Percentiles rank a stretch among this genome's conserved stretches.
Conservation (phyloP, 257 asterid species). For the Solanum bulbocastanum region DNA sequence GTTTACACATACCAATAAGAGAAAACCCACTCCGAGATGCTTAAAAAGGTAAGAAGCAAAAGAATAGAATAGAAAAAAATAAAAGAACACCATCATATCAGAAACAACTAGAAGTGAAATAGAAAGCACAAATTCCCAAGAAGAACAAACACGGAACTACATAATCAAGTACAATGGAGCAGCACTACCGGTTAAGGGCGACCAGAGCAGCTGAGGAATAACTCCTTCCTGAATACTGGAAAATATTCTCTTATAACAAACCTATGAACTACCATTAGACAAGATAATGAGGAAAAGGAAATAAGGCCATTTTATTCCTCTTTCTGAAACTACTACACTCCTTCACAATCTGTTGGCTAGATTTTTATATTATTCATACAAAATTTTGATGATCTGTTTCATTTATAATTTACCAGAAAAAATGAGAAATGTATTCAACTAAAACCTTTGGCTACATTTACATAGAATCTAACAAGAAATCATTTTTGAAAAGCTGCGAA, state of each 20-base stretch:
- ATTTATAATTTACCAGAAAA: not conserved
- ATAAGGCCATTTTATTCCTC: not conserved
- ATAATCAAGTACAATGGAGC: not conserved
- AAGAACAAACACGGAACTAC: not conserved
- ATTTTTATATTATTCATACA: not conserved
- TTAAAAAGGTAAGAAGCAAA: not conserved
- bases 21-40: not conserved
- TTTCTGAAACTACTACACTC: not conserved
- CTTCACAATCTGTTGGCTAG: not conserved
- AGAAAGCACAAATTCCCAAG: not conserved
- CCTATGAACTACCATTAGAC: not conserved
- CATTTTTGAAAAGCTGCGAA: not conserved
- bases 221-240: not conserved
- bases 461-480: not conserved
- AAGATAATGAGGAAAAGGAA: not conserved
- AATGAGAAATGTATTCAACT: not conserved
- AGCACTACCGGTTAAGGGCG: not conserved
- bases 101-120: not conserved
- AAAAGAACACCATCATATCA: not conserved
- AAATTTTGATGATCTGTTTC: not conserved
- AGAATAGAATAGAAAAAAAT: not conserved
- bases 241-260: not conserved
- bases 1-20: not conserved
- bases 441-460: not conserved
- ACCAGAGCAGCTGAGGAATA: not conserved